Evolutionary conservation across 768 basidiomycete genomes (phyloP).

Genomic region (Lentinula aciculospora): DNA sequence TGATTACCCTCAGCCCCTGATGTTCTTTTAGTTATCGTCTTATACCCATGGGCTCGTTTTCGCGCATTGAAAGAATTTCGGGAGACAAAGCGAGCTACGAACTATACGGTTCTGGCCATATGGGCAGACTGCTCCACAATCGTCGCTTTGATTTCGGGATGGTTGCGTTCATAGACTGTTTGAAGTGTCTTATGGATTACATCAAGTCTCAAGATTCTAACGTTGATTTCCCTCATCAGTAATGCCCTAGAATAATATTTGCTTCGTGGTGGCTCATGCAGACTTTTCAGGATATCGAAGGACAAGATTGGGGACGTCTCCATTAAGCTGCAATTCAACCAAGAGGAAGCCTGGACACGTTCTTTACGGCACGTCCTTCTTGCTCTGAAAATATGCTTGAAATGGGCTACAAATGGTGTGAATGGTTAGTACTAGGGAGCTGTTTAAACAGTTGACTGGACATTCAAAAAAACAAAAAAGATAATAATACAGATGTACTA

Average conservation of each 20-base stretch:
- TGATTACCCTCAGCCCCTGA: slow-evolving; percentile 3
- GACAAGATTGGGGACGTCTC: slow-evolving; percentile 96
- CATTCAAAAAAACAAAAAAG: too few relatives aligned
- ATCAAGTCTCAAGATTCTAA: slow-evolving; percentile 67
- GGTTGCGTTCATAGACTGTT: slow-evolving; percentile 93
- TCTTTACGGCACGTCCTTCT: slow-evolving; percentile 88
- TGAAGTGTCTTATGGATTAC: slow-evolving; percentile 87
- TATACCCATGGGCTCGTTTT: slow-evolving; percentile 93
- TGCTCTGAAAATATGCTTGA: slow-evolving; percentile 82
- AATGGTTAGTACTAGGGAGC: slow-evolving; percentile 39
- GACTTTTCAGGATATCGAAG: slow-evolving; percentile 63
- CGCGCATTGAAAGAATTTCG: slow-evolving; percentile 77
- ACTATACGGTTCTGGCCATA: slow-evolving; percentile 88
- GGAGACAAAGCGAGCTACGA: slow-evolving; percentile 87
- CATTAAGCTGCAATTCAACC: slow-evolving; percentile 90
- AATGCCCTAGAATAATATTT: slow-evolving; percentile 22
- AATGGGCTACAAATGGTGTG: slow-evolving; percentile 78
- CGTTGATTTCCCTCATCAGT: slow-evolving; percentile 87
- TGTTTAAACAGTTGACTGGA: not conserved
- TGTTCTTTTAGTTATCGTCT: slow-evolving; percentile 65
- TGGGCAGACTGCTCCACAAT: slow-evolving; percentile 88
- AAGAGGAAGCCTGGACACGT: slow-evolving; percentile 95
- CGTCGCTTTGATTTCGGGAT: slow-evolving; percentile 94
- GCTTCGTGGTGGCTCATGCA: slow-evolving; percentile 5
- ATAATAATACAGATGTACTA: too few relatives aligned